phyloP scores from a whole-genome alignment of 2,329 filamentous ascomycete genomes.

The Grosmannia penicillata region DNA sequence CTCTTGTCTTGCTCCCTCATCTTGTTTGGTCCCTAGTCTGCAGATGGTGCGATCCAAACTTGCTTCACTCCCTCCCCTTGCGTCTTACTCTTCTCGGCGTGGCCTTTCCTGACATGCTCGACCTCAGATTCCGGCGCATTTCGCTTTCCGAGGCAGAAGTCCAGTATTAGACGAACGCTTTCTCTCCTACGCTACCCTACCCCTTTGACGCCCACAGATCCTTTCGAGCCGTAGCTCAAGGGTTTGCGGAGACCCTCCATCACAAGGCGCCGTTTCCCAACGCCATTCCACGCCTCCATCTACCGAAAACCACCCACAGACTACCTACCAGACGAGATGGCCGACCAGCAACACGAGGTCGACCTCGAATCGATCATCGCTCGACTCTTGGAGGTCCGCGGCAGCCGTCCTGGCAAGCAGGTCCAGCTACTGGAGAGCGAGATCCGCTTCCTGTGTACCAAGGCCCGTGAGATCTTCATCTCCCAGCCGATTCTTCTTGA shows the following conservation, averaged over 20 bases:
- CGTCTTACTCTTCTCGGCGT: too few relatives aligned
- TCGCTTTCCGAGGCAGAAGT: conserved; percentile 1
- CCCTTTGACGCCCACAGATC: conserved; percentile 10
- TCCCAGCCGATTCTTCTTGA: conserved; percentile 96
- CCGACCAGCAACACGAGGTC: conserved; percentile 66
- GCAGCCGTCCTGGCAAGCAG: conserved; percentile 95
- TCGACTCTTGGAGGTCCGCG: conserved; percentile 89
- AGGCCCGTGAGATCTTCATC: conserved; percentile 98
- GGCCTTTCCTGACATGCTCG: too few relatives aligned
- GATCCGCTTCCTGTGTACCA: conserved; percentile 95
- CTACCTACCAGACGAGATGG: conserved; percentile 27
- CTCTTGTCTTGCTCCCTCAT: neutral
- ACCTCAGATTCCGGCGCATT: too few relatives aligned
- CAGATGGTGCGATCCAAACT: too few relatives aligned
- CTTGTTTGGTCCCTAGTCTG: neutral
- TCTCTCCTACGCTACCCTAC: neutral
- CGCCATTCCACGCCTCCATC: conserved; percentile 2
- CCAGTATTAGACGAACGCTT: neutral
- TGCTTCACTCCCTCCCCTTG: too few relatives aligned
- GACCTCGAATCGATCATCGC: conserved; percentile 99
- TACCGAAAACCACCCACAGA: conserved; percentile 1
- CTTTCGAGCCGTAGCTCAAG: conserved; percentile 7
- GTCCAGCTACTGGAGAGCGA: conserved; percentile 93
- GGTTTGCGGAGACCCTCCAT: conserved; percentile 11
- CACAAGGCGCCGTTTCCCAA: conserved; percentile 4